These are phyloP conservation scores for Tulasnella sp. DNA, from an alignment of 768 basidiomycete genomes.

Conservation along the genomic window DNA sequence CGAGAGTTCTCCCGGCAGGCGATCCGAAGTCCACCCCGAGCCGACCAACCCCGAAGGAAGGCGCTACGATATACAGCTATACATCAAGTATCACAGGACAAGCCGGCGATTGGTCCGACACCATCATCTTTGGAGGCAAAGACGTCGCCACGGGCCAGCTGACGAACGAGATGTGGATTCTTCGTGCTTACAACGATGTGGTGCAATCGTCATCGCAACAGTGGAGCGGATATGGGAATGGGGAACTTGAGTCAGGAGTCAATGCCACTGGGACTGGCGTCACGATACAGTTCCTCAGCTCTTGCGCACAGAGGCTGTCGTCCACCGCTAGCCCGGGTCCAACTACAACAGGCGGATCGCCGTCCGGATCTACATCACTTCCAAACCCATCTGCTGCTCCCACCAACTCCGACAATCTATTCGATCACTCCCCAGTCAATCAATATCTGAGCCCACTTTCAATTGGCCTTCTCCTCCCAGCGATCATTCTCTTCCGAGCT, in stretches of 20 bases:
- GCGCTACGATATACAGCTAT: constrained; percentile 54
- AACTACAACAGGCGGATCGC: neutral
- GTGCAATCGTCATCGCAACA: constrained; percentile 39
- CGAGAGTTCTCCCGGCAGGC: constrained; percentile 60
- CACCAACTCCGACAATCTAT: constrained; percentile 18
- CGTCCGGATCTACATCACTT: neutral
- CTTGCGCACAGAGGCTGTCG: constrained; percentile 42
- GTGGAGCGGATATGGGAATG: constrained; percentile 45
- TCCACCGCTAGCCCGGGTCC: neutral
- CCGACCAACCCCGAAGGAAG: constrained; percentile 59
- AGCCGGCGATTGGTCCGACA: constrained; percentile 37
- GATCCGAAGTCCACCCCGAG: constrained; percentile 45
- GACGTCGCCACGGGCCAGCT: constrained; percentile 49
- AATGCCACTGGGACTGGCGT: constrained; percentile 61
- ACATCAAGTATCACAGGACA: constrained; percentile 24
- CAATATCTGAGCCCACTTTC: constrained; percentile 40
- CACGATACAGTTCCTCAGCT: constrained; percentile 42
- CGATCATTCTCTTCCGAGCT: constrained; percentile 34
- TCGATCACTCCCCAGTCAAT: constrained; percentile 36
- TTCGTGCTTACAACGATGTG: constrained; percentile 57
- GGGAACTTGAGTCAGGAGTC: constrained; percentile 48
- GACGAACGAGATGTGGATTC: constrained; percentile 65
- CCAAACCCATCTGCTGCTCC: no score
- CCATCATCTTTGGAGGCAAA: constrained; percentile 67
- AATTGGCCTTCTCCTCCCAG: constrained; percentile 35